These are phyloP conservation scores for Selaginella tamariscina DNA, from an alignment of 75 land plant species.

Conservation along the genomic window DNA sequence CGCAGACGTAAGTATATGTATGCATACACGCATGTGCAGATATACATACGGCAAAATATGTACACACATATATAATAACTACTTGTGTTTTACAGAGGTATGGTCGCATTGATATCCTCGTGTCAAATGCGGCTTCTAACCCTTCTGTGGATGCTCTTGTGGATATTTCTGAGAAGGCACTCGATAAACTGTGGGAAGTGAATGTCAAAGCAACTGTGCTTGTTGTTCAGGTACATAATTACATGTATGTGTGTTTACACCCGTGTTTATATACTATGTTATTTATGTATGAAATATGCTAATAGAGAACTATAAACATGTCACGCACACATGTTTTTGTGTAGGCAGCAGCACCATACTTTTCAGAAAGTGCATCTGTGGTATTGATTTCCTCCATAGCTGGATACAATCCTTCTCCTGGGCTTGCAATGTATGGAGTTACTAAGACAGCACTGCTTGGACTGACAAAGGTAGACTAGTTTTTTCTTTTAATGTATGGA, in stretches of 20 bases:
- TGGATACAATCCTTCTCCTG: conserved; percentile 38
- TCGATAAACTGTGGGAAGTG: conserved; percentile 92
- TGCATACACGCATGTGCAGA: too few species aligned
- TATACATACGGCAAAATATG: too few species aligned
- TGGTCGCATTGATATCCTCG: conserved; percentile 83
- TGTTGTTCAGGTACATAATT: conserved; percentile 53
- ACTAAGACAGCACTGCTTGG: conserved; percentile 94
- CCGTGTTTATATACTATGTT: neutral
- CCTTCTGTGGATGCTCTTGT: conserved; percentile 57
- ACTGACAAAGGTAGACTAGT: conserved; percentile 62
- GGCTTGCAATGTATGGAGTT: conserved; percentile 84
- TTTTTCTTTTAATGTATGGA: neutral
- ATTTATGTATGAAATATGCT: neutral
- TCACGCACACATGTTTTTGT: neutral
- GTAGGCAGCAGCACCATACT: conserved; percentile 72
- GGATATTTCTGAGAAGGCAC: conserved; percentile 47
- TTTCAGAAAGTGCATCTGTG: conserved; percentile 64
- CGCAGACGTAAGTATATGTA: conserved; percentile 51
- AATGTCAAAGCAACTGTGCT: conserved; percentile 76
- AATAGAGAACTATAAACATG: neutral
- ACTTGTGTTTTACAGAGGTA: conserved; percentile 43
- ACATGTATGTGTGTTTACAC: neutral
- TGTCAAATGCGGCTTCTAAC: conserved; percentile 92
- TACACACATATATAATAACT: neutral
- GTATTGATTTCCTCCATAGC: conserved; percentile 66